phyloP scores from a whole-genome alignment of 352 stramenopile species.

The Pythium plurisporium region DNA sequence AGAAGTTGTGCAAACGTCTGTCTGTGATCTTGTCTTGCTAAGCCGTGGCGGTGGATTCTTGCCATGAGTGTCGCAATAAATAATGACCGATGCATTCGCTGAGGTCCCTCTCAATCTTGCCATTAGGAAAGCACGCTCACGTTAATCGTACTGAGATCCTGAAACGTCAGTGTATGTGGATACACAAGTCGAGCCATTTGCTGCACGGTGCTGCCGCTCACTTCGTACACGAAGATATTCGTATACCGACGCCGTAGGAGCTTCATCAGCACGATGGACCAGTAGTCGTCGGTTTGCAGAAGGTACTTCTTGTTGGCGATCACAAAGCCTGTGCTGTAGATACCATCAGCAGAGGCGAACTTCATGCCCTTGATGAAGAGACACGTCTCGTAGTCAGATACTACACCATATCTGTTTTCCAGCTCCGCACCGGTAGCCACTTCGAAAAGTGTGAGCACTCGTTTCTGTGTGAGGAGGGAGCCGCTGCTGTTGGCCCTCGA shows the following conservation, averaged over 20 bases:
- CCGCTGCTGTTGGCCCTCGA: too few species aligned
- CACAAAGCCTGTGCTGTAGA: conserved; percentile 32
- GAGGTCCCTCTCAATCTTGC: too few species aligned
- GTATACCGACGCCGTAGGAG: conserved; percentile 26
- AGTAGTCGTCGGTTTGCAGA: conserved; percentile 27
- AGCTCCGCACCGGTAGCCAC: conserved; percentile 24
- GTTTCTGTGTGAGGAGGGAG: conserved; percentile 14
- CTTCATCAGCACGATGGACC: conserved; percentile 33
- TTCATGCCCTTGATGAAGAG: conserved; percentile 34
- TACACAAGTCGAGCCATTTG: conserved; percentile 28
- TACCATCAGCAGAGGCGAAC: conserved; percentile 24
- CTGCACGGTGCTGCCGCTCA: conserved; percentile 23
- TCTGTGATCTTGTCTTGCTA: too few species aligned
- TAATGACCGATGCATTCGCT: too few species aligned
- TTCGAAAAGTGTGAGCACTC: conserved; percentile 18
- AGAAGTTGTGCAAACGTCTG: too few species aligned
- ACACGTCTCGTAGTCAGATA: conserved; percentile 28
- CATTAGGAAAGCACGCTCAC: conserved; percentile 17
- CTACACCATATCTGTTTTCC: conserved; percentile 20
- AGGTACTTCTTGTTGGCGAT: conserved; percentile 39
- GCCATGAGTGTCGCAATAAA: too few species aligned
- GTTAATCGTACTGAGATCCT: conserved; percentile 13
- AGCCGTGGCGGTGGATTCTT: too few species aligned
- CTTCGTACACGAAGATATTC: conserved; percentile 44
- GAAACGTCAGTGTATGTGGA: conserved; percentile 23